A percentile compares a stretch with the other conserved stretches of the same genome.
Evolutionary conservation across 805 yeast species (phyloP).

Genomic region (Candida railenensis): DNA sequence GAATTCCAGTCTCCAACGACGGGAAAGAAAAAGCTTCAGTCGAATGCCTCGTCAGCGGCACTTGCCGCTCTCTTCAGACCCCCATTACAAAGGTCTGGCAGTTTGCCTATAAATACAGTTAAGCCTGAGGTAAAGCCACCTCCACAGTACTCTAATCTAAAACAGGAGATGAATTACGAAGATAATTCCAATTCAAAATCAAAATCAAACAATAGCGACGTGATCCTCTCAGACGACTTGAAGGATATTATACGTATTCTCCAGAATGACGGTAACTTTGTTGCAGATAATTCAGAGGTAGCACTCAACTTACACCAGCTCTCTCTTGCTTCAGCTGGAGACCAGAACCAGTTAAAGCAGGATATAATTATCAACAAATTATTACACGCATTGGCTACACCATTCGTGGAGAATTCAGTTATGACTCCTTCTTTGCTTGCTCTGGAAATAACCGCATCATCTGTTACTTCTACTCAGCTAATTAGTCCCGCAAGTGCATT

Average conservation of each 20-base stretch:
- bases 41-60: constrained; percentile 48
- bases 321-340: constrained; percentile 39
- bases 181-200: background rate
- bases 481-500: constrained; percentile 27
- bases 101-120: constrained; percentile 27
- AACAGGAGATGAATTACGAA: background rate
- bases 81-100: constrained; percentile 32
- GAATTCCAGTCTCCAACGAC: constrained; percentile 11
- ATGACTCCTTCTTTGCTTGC: constrained; percentile 23
- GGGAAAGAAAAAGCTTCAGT: constrained; percentile 27
- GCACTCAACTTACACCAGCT: constrained; percentile 59
- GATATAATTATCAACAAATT: constrained; percentile 45
- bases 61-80: constrained; percentile 46
- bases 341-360: constrained; percentile 32
- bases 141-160: background rate
- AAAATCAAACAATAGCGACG: constrained; percentile 8
- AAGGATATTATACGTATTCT: constrained; percentile 49
- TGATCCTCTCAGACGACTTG: constrained; percentile 38
- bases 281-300: constrained; percentile 34
- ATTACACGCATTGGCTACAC: constrained; percentile 65
- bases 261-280: constrained; percentile 33
- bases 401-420: constrained; percentile 49
- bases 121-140: background rate
- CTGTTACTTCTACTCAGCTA: constrained; percentile 23
- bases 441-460: constrained; percentile 6